Evolutionary conservation across 371 early-diverging fungal genomes (phyloP).

Genomic region (Mortierella sp.): DNA sequence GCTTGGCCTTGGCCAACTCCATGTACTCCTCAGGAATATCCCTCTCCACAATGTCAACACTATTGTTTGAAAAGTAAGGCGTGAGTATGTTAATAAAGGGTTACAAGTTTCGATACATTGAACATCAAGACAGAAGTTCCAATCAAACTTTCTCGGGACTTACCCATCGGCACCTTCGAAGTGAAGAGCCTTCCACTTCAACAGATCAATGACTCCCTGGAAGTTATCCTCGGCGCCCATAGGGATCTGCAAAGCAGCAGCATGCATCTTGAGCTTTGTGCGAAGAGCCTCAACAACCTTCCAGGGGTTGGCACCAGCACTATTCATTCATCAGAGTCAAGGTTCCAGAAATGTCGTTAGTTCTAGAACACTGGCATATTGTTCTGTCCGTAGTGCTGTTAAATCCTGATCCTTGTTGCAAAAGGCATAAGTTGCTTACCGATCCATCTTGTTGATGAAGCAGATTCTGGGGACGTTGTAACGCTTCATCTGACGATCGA

Average conservation of each 20-base stretch:
- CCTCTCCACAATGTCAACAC: constrained; percentile 75
- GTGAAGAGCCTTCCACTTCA: constrained; percentile 88
- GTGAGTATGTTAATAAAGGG: not conserved
- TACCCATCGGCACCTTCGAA: constrained; percentile 93
- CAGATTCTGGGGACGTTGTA: constrained; percentile 90
- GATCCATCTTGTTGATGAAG: constrained; percentile 95
- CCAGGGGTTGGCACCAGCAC: constrained; percentile 95
- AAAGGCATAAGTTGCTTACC: constrained; percentile 46
- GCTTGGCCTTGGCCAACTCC: constrained; percentile 79
- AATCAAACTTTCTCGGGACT: not conserved
- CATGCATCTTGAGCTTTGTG: constrained; percentile 88
- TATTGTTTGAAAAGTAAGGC: constrained; percentile 24
- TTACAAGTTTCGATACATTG: not conserved
- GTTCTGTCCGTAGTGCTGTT: not conserved
- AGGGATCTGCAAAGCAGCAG: constrained; percentile 95
- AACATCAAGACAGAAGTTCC: too few relatives aligned
- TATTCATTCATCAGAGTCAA: constrained; percentile 25
- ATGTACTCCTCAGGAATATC: constrained; percentile 87
- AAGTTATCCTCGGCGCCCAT: constrained; percentile 94
- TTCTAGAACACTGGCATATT: not conserved
- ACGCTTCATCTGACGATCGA: constrained; percentile 95
- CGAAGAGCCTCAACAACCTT: constrained; percentile 94
- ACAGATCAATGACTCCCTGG: constrained; percentile 94
- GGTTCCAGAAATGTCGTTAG: not conserved
- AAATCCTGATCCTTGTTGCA: not conserved